Evolutionary conservation across 1,284 basidiomycete species (phyloP).

Genomic region (Pterulicium gracile): DNA sequence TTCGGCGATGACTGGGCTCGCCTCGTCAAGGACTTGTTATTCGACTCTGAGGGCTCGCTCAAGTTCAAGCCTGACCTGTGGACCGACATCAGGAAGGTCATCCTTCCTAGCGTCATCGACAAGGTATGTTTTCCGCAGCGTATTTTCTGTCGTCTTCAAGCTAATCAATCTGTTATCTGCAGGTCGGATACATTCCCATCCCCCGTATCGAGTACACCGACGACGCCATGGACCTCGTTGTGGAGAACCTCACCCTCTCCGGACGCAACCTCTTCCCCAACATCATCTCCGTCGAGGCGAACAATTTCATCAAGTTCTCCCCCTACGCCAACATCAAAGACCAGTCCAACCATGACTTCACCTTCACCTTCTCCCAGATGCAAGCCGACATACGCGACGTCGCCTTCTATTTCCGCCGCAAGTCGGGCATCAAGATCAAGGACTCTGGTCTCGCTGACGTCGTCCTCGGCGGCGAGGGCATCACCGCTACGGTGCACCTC

Average conservation of each 20-base stretch:
- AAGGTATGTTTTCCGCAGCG: too few species aligned
- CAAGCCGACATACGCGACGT: slow-evolving; percentile 94
- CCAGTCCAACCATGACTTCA: slow-evolving; percentile 58
- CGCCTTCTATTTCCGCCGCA: slow-evolving; percentile 77
- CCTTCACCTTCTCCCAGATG: slow-evolving; percentile 70
- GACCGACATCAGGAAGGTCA: slow-evolving; percentile 76
- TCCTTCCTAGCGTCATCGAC: slow-evolving; percentile 73
- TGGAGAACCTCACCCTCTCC: slow-evolving; percentile 89
- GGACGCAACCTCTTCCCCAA: slow-evolving; percentile 79
- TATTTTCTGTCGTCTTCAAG: too few species aligned
- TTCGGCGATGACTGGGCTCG: slow-evolving; percentile 81
- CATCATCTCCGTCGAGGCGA: slow-evolving; percentile 69
- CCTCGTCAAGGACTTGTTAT: slow-evolving; percentile 74
- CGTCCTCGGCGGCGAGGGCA: slow-evolving; percentile 70
- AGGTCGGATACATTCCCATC: slow-evolving; percentile 75
- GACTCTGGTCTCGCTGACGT: slow-evolving; percentile 94
- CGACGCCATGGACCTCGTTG: slow-evolving; percentile 72
- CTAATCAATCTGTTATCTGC: background rate
- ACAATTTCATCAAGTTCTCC: slow-evolving; percentile 78
- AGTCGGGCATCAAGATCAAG: slow-evolving; percentile 63
- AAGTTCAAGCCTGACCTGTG: slow-evolving; percentile 87
- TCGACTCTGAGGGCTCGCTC: slow-evolving; percentile 70
- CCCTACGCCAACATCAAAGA: slow-evolving; percentile 59
- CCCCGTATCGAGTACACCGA: slow-evolving; percentile 90
- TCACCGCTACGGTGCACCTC: slow-evolving; percentile 55